phyloP scores from a whole-genome alignment of 2,329 filamentous ascomycete species.

The Dothistroma septosporum region DNA sequence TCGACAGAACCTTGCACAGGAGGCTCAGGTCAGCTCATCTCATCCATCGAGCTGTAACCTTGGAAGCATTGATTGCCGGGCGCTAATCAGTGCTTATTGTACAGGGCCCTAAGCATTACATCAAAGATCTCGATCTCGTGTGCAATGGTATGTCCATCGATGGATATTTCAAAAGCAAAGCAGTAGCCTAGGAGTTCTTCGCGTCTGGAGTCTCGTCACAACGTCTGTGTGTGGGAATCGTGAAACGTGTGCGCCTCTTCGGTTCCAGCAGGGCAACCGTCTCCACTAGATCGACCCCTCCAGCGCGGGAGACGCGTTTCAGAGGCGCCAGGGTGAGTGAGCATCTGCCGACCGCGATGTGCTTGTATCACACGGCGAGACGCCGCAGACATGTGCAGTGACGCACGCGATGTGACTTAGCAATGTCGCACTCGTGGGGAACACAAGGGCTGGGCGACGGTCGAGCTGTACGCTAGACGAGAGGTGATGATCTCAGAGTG shows the following conservation, averaged over 20 bases:
- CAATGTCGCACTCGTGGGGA: conserved; percentile 1
- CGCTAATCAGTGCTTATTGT: no score
- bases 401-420: conserved; percentile 3
- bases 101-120: no score
- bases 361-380: conserved; percentile 3
- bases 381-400: conserved; percentile 6
- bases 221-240: background rate
- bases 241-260: background rate
- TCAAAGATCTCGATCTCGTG: no score
- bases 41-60: background rate
- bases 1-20: background rate
- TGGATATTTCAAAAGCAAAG: background rate
- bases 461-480: background rate
- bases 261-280: background rate
- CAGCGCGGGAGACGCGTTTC: conserved; percentile 1
- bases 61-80: no score
- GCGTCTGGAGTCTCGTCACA: background rate
- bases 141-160: no score
- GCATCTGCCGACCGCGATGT: conserved; percentile 3
- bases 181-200: background rate
- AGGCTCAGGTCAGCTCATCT: background rate
- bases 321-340: background rate
- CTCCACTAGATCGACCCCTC: background rate
- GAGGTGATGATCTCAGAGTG: background rate
- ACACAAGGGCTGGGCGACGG: conserved; percentile 7